Evolutionary conservation across 805 yeast genomes (phyloP), one percentile per base, ranked within the genome.

Genomic region (Millerozyma acaciae): DNA sequence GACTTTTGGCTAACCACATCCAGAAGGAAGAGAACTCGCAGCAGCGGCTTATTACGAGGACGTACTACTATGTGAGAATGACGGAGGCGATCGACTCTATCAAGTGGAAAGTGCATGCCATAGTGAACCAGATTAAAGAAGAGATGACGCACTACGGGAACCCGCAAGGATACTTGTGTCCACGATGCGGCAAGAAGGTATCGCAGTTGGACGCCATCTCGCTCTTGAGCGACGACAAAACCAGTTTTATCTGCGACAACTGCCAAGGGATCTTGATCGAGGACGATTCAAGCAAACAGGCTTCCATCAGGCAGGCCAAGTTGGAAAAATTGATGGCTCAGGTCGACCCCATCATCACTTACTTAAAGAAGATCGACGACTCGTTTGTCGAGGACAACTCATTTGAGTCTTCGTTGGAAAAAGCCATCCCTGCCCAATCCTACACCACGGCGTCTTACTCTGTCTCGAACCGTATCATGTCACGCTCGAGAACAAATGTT

Each of bases 11-110:
- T 5, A 75, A 75, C 21, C 89, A 84, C 41, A 71, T 72, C 19
- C 93, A 84, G 52, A 77, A 83, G 57, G 62, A 55, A 43, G 68
- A 60, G 28, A 61, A 56, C 43, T 71, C 73, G 16, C 84, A 77
- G 36, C 75, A 57, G 40, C 70, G 96, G 41, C 75, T 82, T 35
- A 78, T 80, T 29, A 74, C 80, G 16, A 73, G 89, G 47, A 83
- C 90, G 2, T 87, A 87, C 49, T 93, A 82, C 61, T 93, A 76
- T 57, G 80, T 90, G 34, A 96, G 87, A 52, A 78, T 76, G 53
- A 86, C 96, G 3, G 95, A 88, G 56, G 95, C 97, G 0, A 85
- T 93, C 25, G 98, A 93, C 61, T 78, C 96, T 3, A 78, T 93
- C 53, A 93, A 93, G 60, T 93, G 97, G 97, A 88, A 89, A 52